phyloP scores from a whole-genome alignment of 495 filamentous ascomycete genomes.

The Aspergillus saccharolyticus region DNA sequence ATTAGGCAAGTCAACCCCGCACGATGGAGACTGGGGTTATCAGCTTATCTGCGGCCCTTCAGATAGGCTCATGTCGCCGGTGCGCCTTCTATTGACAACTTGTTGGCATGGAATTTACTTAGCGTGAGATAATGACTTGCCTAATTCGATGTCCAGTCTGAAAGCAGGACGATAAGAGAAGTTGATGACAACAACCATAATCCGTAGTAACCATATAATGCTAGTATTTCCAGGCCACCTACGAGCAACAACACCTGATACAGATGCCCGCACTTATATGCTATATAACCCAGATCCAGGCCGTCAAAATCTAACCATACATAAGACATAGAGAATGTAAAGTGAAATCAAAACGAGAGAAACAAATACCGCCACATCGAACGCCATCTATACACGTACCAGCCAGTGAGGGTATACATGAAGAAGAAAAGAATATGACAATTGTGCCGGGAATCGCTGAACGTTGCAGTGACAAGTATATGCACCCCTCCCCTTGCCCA shows the following conservation, averaged over 20 bases:
- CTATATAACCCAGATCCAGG: neutral
- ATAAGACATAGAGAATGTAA: constrained; percentile 16
- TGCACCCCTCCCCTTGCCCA: constrained; percentile 1
- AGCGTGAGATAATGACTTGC: too few species aligned
- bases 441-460: neutral
- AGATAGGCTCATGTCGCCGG: constrained; percentile 10
- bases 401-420: constrained; percentile 36
- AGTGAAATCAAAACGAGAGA: constrained; percentile 9
- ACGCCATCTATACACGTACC: constrained; percentile 41
- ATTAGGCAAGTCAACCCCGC: neutral
- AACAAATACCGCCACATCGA: constrained; percentile 13
- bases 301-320: constrained; percentile 5
- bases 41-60: neutral
- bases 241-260: neutral
- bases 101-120: neutral
- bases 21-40: neutral
- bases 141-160: neutral
- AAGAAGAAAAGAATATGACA: constrained; percentile 5
- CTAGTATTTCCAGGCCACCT: neutral
- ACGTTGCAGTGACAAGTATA: constrained; percentile 2
- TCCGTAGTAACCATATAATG: too few species aligned
- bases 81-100: neutral
- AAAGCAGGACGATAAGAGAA: neutral
- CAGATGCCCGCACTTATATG: constrained; percentile 4
- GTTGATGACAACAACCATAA: too few species aligned